Evolutionary conservation across 2,329 filamentous ascomycete species (phyloP).

Genomic region (Diplocarpon mali): DNA sequence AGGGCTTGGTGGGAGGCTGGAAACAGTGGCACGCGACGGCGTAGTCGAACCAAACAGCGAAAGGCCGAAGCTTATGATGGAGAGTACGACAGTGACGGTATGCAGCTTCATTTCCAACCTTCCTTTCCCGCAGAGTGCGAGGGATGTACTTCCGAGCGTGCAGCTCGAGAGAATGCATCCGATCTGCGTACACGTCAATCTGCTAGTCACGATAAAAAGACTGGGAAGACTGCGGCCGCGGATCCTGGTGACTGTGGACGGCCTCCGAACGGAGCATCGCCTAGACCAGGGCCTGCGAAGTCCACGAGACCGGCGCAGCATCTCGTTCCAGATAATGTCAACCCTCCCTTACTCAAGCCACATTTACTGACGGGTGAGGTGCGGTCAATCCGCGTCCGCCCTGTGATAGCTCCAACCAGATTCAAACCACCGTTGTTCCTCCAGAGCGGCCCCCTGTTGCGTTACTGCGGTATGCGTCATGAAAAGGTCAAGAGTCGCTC

Average conservation of each 20-base stretch:
- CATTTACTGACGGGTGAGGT: constrained; percentile 28
- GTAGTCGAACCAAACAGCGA: constrained; percentile 27
- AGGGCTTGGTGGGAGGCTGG: constrained; percentile 70
- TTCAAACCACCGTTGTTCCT: constrained; percentile 80
- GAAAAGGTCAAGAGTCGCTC: constrained; percentile 38
- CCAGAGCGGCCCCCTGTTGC: constrained; percentile 80
- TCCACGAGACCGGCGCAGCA: not conserved
- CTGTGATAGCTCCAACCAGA: constrained; percentile 40
- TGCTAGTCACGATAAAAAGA: constrained; percentile 5
- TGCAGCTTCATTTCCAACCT: constrained; percentile 19
- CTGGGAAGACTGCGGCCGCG: constrained; percentile 5
- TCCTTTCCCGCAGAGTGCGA: constrained; percentile 12
- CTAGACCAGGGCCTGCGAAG: not conserved
- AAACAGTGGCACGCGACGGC: constrained; percentile 33
- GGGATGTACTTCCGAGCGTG: constrained; percentile 12
- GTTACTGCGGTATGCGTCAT: constrained; percentile 73
- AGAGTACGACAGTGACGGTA: constrained; percentile 51
- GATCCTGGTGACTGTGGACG: not conserved
- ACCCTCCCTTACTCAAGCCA: constrained; percentile 7
- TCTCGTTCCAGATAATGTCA: not conserved
- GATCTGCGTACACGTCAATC: constrained; percentile 1
- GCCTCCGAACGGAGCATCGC: not conserved
- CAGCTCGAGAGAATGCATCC: constrained; percentile 3
- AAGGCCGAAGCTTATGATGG: constrained; percentile 55
- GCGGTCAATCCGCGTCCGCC: constrained; percentile 28